These are phyloP conservation scores for Athelia psychrophila DNA, from an alignment of 1,284 basidiomycete genomes.

Conservation along the genomic window DNA sequence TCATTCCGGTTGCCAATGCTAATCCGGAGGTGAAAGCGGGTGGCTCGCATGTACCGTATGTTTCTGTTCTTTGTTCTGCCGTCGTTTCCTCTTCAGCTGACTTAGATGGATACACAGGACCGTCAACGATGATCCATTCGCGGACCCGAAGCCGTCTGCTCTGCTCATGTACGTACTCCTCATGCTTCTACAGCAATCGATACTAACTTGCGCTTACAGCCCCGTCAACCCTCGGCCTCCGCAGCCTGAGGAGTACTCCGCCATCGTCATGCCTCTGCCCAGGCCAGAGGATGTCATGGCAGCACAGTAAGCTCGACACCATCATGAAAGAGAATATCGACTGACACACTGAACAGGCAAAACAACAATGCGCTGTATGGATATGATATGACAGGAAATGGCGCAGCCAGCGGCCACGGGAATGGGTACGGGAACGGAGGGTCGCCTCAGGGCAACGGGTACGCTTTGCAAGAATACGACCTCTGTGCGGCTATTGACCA, in stretches of 20 bases:
- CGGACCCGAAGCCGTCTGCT: conserved; percentile 26
- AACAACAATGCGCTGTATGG: too few relatives aligned
- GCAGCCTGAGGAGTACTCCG: conserved; percentile 23
- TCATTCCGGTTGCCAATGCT: background rate
- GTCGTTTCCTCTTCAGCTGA: conserved; percentile 13
- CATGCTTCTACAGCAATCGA: background rate
- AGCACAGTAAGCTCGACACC: conserved; percentile 19
- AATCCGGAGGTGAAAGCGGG: background rate
- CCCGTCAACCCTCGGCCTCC: conserved; percentile 30
- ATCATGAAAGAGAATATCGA: too few relatives aligned
- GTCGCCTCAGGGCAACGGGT: too few relatives aligned
- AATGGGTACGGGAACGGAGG: too few relatives aligned
- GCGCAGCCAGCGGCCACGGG: too few relatives aligned
- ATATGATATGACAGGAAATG: too few relatives aligned
- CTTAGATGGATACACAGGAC: conserved; percentile 6
- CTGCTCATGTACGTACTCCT: background rate
- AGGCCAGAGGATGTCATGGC: conserved; percentile 33
- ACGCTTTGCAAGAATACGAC: too few relatives aligned
- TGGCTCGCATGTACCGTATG: background rate
- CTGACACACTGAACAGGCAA: too few relatives aligned
- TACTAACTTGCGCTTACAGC: conserved; percentile 8
- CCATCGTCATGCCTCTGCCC: conserved; percentile 33
- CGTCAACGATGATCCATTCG: conserved; percentile 34
- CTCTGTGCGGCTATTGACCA: too few relatives aligned
- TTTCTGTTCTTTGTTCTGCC: conserved; percentile 3